These are phyloP conservation scores for Kuraishia hungarica DNA, from an alignment of 805 yeast genomes.

Conservation along the genomic window DNA sequence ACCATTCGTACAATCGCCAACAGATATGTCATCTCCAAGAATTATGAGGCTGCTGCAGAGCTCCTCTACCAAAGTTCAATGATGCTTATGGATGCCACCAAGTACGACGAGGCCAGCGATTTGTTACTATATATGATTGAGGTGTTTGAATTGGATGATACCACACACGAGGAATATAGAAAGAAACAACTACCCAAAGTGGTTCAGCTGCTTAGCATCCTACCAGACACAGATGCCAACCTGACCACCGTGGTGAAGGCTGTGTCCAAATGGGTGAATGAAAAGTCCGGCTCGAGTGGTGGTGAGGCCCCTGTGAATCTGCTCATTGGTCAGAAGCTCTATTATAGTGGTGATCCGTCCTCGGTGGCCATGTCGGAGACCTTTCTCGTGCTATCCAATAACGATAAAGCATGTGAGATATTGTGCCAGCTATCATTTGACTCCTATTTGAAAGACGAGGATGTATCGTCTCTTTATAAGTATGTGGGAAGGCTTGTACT, in stretches of 20 bases:
- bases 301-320: conserved; percentile 77
- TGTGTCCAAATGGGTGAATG: conserved; percentile 57
- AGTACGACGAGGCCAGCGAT: conserved; percentile 79
- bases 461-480: conserved; percentile 16
- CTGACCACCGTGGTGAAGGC: conserved; percentile 61
- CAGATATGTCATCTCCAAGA: conserved; percentile 63
- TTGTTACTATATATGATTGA: conserved; percentile 65
- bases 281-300: conserved; percentile 36
- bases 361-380: conserved; percentile 18
- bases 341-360: conserved; percentile 22
- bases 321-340: conserved; percentile 60
- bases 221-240: conserved; percentile 49
- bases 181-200: conserved; percentile 24
- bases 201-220: conserved; percentile 29
- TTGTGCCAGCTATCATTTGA: conserved; percentile 26
- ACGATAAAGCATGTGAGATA: conserved; percentile 12
- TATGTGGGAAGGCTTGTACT: conserved; percentile 49
- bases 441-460: conserved; percentile 26
- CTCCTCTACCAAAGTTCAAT: conserved; percentile 64
- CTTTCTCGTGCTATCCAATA: conserved; percentile 15
- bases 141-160: conserved; percentile 42
- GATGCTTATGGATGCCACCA: conserved; percentile 57
- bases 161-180: conserved; percentile 16
- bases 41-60: conserved; percentile 65
- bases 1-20: conserved; percentile 85